Conservation (phyloP, 176 grass and related monocot species). For the Aegilops tauschii region DNA sequence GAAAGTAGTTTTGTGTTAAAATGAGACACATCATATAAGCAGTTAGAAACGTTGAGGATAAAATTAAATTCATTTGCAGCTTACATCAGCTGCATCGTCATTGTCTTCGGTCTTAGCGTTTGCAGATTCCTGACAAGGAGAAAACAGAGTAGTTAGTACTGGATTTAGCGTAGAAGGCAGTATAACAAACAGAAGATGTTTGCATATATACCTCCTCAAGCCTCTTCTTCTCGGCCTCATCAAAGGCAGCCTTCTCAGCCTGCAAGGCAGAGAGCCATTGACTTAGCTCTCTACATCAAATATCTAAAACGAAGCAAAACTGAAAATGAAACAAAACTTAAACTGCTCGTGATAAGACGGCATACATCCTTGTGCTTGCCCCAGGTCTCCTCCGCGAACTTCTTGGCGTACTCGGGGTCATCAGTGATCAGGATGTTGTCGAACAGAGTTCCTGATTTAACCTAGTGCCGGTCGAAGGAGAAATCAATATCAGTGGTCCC, state of each 20-base stretch:
- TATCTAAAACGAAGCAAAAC: neutral
- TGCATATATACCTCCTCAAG: constrained; percentile 53
- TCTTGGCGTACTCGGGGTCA: constrained; percentile 63
- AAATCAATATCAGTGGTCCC: neutral
- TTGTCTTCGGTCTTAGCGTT: constrained; percentile 17
- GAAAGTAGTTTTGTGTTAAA: neutral
- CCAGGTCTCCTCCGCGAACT: constrained; percentile 67
- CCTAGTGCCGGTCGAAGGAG: constrained; percentile 2
- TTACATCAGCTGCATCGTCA: constrained; percentile 24
- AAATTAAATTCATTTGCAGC: neutral
- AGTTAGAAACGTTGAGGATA: neutral
- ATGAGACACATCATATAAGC: neutral
- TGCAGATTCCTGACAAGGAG: constrained; percentile 28
- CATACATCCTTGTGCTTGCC: constrained; percentile 64
- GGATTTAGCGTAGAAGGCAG: neutral
- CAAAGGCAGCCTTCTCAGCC: constrained; percentile 82
- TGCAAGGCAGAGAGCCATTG: constrained; percentile 7
- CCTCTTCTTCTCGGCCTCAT: constrained; percentile 71
- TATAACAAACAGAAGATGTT: neutral
- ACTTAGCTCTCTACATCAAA: neutral
- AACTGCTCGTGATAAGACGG: neutral
- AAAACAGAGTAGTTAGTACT: neutral
- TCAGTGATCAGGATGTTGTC: constrained; percentile 64
- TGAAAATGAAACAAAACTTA: neutral
- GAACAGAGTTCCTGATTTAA: constrained; percentile 71